A percentile compares a stretch with the other conserved stretches of the same genome.
Evolutionary conservation across 140 eudicot species (phyloP).

Genomic region (Bidens hawaiensis): DNA sequence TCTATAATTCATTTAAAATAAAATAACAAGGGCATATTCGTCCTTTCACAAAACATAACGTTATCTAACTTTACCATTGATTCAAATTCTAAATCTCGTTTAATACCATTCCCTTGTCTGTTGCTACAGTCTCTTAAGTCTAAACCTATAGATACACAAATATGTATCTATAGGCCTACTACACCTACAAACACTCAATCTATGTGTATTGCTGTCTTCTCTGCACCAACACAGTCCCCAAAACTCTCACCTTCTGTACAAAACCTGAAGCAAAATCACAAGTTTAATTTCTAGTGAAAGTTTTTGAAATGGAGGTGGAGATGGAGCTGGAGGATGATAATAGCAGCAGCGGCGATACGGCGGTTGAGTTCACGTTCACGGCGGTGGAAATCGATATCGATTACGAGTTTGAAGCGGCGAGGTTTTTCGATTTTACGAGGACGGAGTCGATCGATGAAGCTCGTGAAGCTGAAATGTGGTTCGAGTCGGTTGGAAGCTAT

Average conservation of each 20-base stretch:
- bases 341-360: slow-evolving; percentile 10
- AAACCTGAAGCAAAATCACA: slow-evolving; percentile 10
- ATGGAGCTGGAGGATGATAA: slow-evolving; percentile 32
- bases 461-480: slow-evolving; percentile 71
- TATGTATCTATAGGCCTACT: slow-evolving; percentile 24
- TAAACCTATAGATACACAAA: slow-evolving; percentile 22
- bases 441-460: slow-evolving; percentile 64
- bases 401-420: slow-evolving; percentile 81
- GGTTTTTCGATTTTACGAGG: slow-evolving; percentile 61
- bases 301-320: slow-evolving; percentile 37
- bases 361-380: slow-evolving; percentile 49
- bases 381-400: slow-evolving; percentile 84
- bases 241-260: slow-evolving; percentile 14
- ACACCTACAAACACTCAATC: slow-evolving; percentile 18
- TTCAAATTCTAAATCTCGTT: slow-evolving; percentile 32
- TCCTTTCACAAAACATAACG: slow-evolving; percentile 23
- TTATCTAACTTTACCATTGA: slow-evolving; percentile 23
- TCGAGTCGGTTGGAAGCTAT: slow-evolving; percentile 53
- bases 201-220: slow-evolving; percentile 17
- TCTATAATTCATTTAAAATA: slow-evolving; percentile 23
- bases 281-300: slow-evolving; percentile 26
- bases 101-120: slow-evolving; percentile 19
- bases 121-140: slow-evolving; percentile 23
- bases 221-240: slow-evolving; percentile 29
- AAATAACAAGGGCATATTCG: slow-evolving; percentile 18